Base-by-base conservation (phyloP, 2,329 filamentous ascomycete genomes). In the Cercospora brassicicola region DNA sequence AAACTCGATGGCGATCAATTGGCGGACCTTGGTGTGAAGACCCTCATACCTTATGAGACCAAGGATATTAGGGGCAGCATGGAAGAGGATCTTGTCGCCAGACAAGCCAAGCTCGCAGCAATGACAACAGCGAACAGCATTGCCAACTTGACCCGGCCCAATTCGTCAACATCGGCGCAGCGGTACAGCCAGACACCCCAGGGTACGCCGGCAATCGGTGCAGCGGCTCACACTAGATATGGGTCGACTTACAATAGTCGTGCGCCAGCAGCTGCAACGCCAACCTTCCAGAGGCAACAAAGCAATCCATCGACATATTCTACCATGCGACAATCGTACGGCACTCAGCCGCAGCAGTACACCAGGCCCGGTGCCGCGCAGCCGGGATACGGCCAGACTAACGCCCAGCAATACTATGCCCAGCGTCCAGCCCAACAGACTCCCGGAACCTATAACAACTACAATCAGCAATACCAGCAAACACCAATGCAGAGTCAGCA, bases 1-100 rank as follows among this genome's bases (percentile, higher is more conserved):
- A 94, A 95, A 75, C 83, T 97, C 69, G 90, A 96, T 74, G 93
- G 93, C 9, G 91, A 96, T 76, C 91, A 93, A 78, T 81, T 96
- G n/a, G 90, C 90, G 31, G 91, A 93, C 67, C 83, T 97, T 59
- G 90, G 92, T 70, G 90, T 96, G 76, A 94, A 90, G 80, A 92
- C 89, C 56, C 92, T 89, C 76, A 86, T 97, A 20, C 82, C 92
- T 67, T 83, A 96, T 57, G 88, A 91, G 68, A 88, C 86, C 6
- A 88, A 90, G 62, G 88, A 93, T 74, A 91, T 91, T 78, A 87
- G 86, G 70, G 93, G 93, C 4, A 88, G 90, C 3, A 89, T 96
- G 87, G 93, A 96, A 73, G 92, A 94, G 73, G 93, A 96, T 73
- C 90, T 93, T 71, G 76, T 81, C 1, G 79, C 82, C 2, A 78